Evolutionary conservation across 2,329 filamentous ascomycete species (phyloP).

Genomic region (Pleomassaria siparia): DNA sequence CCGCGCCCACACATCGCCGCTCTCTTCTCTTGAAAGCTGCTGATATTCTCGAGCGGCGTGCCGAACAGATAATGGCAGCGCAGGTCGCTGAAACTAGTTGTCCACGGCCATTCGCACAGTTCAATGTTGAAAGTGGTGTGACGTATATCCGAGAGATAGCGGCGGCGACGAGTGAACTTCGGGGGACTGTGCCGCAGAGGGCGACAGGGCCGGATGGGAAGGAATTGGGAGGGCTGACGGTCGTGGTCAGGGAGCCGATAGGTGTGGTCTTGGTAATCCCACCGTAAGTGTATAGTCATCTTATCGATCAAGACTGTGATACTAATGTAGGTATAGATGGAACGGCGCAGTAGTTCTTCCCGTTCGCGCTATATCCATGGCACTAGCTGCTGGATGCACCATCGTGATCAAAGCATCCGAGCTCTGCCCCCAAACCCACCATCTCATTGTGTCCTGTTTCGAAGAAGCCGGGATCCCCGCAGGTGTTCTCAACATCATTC

Average conservation of each 20-base stretch:
- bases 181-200: conserved; percentile 27
- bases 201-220: conserved; percentile 24
- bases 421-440: conserved; percentile 19
- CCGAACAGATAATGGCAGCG: conserved; percentile 21
- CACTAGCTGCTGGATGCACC: conserved; percentile 28
- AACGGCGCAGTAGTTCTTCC: conserved; percentile 21
- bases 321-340: conserved; percentile 9
- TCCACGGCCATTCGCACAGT: conserved; percentile 39
- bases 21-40: conserved; percentile 31
- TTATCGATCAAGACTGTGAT: not conserved
- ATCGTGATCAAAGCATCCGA: conserved; percentile 28
- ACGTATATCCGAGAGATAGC: conserved; percentile 11
- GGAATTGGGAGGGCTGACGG: conserved; percentile 3
- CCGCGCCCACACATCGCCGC: conserved; percentile 25
- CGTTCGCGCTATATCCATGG: conserved; percentile 24
- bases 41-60: conserved; percentile 27
- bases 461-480: conserved; percentile 35
- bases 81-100: conserved; percentile 37
- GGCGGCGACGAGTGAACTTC: conserved; percentile 14
- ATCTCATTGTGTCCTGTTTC: conserved; percentile 23
- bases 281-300: conserved; percentile 4
- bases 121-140: not conserved
- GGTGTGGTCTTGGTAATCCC: conserved; percentile 25
- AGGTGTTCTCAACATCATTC: conserved; percentile 34
- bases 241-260: conserved; percentile 36